These are phyloP conservation scores for Pseudozyma tsukubaensis DNA, from an alignment of 1,284 basidiomycete species.

Conservation along the genomic window DNA sequence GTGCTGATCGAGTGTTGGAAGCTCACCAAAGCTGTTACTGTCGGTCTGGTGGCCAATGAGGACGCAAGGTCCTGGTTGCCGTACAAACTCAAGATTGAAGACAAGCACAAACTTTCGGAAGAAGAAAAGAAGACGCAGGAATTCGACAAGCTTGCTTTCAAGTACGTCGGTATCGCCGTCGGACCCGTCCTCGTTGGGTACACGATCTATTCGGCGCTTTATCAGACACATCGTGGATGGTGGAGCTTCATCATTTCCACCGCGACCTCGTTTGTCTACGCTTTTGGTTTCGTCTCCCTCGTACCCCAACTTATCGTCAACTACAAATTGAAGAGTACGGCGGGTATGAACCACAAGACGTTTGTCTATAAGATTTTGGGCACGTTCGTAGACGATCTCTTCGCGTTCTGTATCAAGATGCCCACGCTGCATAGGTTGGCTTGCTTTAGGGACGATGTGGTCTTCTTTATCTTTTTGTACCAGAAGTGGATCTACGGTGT, in stretches of 20 bases:
- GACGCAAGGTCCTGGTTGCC: slow-evolving; percentile 78
- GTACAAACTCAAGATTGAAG: slow-evolving; percentile 83
- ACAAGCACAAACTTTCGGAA: slow-evolving; percentile 90
- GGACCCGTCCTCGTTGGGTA: slow-evolving; percentile 87
- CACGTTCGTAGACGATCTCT: slow-evolving; percentile 86
- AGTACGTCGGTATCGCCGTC: slow-evolving; percentile 87
- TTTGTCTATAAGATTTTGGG: slow-evolving; percentile 94
- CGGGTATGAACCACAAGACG: slow-evolving; percentile 95
- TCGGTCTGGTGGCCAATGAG: slow-evolving; percentile 74
- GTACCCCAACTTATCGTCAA: slow-evolving; percentile 72
- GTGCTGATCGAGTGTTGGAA: slow-evolving; percentile 96
- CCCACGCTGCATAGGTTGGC: slow-evolving; percentile 89
- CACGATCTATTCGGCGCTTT: slow-evolving; percentile 80
- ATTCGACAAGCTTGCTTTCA: slow-evolving; percentile 86
- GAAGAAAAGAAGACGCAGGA: slow-evolving; percentile 99
- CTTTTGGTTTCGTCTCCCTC: slow-evolving; percentile 90
- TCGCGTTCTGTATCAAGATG: slow-evolving; percentile 89
- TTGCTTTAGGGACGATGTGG: slow-evolving; percentile 75
- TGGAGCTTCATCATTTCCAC: slow-evolving; percentile 89
- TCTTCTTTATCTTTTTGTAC: slow-evolving; percentile 64
- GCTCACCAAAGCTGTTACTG: slow-evolving; percentile 80
- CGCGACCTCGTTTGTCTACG: slow-evolving; percentile 87
- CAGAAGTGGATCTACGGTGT: slow-evolving; percentile 95
- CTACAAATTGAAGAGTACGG: slow-evolving; percentile 86
- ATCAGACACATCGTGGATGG: slow-evolving; percentile 84